Evolutionary conservation across 2,329 filamentous ascomycete species (phyloP).

Genomic region (Calonectria leucothoes): DNA sequence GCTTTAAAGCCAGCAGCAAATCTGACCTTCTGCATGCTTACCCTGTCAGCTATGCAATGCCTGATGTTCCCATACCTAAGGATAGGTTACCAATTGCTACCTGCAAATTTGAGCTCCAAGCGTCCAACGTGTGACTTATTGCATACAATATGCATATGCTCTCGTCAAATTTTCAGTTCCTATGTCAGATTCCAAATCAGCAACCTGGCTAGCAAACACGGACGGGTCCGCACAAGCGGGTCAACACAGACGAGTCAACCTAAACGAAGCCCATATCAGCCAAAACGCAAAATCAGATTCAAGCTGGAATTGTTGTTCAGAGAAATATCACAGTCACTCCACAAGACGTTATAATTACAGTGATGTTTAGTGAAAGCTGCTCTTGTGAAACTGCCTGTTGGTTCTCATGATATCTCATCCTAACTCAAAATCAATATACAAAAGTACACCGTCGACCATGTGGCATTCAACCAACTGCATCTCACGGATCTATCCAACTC

Average conservation of each 20-base stretch:
- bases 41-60: not conserved
- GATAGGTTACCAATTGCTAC: not conserved
- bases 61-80: not conserved
- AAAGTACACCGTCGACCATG: no score
- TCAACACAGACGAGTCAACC: no score
- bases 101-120: not conserved
- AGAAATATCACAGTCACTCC: no score
- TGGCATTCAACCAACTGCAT: no score
- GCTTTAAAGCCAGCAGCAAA: not conserved
- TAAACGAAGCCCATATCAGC: not conserved
- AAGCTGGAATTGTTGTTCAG: not conserved
- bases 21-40: not conserved
- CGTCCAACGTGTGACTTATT: not conserved
- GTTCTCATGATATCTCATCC: no score
- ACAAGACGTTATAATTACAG: no score
- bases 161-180: not conserved
- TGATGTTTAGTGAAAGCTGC: no score
- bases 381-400: no score
- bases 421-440: no score
- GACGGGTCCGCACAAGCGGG: no score
- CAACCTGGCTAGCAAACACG: not conserved
- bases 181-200: not conserved
- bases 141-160: not conserved
- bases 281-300: no score
- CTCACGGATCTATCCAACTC: no score